These are phyloP conservation scores for Misopates orontium DNA, from an alignment of 257 asterid species.

Conservation along the genomic window DNA sequence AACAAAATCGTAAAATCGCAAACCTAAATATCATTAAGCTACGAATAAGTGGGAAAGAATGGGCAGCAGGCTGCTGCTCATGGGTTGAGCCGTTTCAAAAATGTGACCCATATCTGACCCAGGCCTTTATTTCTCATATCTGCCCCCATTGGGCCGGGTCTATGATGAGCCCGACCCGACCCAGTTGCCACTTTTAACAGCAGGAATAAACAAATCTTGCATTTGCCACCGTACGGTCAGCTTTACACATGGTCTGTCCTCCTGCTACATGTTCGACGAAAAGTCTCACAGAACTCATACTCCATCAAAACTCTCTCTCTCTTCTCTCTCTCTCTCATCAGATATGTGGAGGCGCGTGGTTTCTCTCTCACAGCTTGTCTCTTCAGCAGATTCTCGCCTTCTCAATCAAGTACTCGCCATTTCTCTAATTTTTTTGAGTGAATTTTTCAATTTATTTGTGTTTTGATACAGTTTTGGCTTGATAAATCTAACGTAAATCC, in stretches of 20 bases:
- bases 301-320: constrained; percentile 22
- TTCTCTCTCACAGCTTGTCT: constrained; percentile 49
- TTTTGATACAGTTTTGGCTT: constrained; percentile 5
- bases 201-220: too few relatives aligned
- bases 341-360: constrained; percentile 79
- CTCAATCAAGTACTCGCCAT: constrained; percentile 43
- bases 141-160: too few relatives aligned
- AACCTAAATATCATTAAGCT: too few relatives aligned
- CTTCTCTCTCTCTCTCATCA: constrained; percentile 23
- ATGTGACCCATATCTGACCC: too few relatives aligned
- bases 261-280: constrained; percentile 37
- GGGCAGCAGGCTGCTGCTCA: too few relatives aligned
- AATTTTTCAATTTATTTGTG: background rate
- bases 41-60: too few relatives aligned
- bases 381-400: constrained; percentile 45
- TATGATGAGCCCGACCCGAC: too few relatives aligned
- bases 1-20: too few relatives aligned
- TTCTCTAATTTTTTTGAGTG: constrained; percentile 6
- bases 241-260: constrained; percentile 31
- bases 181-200: too few relatives aligned
- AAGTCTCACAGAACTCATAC: constrained; percentile 29
- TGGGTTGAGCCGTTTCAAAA: too few relatives aligned
- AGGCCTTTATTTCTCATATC: too few relatives aligned
- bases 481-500: constrained; percentile 9
- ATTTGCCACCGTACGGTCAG: too few relatives aligned